A percentile compares a stretch with the other conserved stretches of the same genome.
phyloP scores from a whole-genome alignment of 1,284 basidiomycete genomes.

The Ceratobasidium papillatum region DNA sequence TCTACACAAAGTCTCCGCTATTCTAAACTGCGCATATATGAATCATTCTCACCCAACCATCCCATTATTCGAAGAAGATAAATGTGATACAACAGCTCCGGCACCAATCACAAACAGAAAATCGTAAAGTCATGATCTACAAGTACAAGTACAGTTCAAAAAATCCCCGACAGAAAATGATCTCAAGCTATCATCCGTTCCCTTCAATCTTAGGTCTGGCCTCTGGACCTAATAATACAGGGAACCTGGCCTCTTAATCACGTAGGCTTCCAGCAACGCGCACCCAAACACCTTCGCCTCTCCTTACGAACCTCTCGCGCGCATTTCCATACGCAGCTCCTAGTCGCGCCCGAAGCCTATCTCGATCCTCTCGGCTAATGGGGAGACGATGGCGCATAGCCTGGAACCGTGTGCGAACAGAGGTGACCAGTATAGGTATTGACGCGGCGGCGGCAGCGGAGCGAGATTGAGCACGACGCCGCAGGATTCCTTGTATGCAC shows the following conservation, averaged over 20 bases:
- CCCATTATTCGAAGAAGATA: not conserved
- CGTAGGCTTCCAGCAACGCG: not conserved
- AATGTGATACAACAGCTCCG: not conserved
- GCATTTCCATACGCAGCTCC: constrained; percentile 28
- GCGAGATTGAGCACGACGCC: constrained; percentile 48
- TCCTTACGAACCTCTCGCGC: constrained; percentile 7
- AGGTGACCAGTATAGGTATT: not conserved
- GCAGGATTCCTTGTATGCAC: constrained; percentile 62
- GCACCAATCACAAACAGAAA: not conserved
- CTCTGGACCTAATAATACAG: not conserved
- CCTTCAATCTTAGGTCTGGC: too few relatives aligned
- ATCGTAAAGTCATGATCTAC: not conserved
- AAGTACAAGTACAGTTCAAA: not conserved
- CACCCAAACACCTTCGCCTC: constrained; percentile 4
- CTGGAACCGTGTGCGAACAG: constrained; percentile 22
- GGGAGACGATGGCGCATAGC: constrained; percentile 6
- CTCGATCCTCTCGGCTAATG: constrained; percentile 9
- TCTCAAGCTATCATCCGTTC: too few relatives aligned
- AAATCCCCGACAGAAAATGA: not conserved
- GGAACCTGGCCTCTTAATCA: not conserved
- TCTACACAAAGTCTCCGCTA: too few relatives aligned
- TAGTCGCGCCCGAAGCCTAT: constrained; percentile 15
- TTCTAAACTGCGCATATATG: too few relatives aligned
- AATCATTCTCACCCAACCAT: not conserved
- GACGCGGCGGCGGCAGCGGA: constrained; percentile 25